Evolutionary conservation across 176 grass and related monocot genomes (phyloP).

Genomic region (Carex cristatella): DNA sequence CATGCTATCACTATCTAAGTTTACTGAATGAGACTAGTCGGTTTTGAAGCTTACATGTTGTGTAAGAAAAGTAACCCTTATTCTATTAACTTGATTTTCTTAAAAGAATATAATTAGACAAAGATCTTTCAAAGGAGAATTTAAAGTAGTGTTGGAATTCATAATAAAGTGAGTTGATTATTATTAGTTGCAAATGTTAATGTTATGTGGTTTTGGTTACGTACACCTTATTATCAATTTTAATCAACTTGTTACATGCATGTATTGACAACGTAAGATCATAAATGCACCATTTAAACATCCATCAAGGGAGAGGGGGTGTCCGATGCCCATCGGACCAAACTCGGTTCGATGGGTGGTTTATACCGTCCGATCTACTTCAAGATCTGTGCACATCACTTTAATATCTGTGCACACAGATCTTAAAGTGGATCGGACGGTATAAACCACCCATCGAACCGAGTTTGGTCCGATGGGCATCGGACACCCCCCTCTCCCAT

Average conservation of each 20-base stretch:
- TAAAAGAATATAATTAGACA: not conserved
- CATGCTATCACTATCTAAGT: not conserved
- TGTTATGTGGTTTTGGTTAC: not conserved
- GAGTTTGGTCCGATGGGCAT: too few species aligned
- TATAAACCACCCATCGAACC: too few species aligned
- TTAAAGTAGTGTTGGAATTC: not conserved
- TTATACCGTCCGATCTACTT: too few species aligned
- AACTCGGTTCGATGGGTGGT: too few species aligned
- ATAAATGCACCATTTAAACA: not conserved
- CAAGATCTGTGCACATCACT: too few species aligned
- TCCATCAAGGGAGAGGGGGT: too few species aligned
- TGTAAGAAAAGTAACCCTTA: not conserved
- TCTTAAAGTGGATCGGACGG: too few species aligned
- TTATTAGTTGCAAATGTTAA: not conserved
- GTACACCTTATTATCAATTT: too few species aligned
- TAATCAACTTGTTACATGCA: not conserved
- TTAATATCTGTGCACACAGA: too few species aligned
- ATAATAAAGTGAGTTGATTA: not conserved
- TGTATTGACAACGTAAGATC: not conserved
- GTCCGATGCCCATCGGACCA: too few species aligned
- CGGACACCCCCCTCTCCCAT: not conserved
- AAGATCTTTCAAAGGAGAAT: slow-evolving; percentile 1
- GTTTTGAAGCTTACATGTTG: slow-evolving; percentile 15
- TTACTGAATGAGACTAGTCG: not conserved
- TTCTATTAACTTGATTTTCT: not conserved